Evolutionary conservation across 768 basidiomycete species (phyloP), one percentile per base, ranked within the genome.

Genomic region (Kwoniella dendrophila): DNA sequence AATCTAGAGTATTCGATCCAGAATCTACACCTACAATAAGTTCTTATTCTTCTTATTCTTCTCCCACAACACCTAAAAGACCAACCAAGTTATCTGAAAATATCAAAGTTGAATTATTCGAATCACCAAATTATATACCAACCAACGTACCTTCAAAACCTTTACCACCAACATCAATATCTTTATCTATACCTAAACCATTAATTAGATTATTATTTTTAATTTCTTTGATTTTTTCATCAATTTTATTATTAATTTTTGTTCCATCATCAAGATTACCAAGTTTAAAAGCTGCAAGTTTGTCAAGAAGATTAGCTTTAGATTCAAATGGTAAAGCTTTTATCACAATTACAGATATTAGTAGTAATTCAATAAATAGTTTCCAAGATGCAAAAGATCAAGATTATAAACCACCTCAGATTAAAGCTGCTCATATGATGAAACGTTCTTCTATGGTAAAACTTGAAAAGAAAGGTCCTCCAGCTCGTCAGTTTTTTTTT

Each of bases 331-430:
- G 68, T 34, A 43, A 50, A 36, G 70, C 65, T 5, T 69, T 65
- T 43, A 47, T 58, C 11, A 66, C 70, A 40, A 30, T 67, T n/a
- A 50, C 29, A 20, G 36, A 56, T 14, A 43, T 64, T 8, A 36
- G 18, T 12, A 65, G 64, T 49, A 67, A 57, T 49, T 41, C 56
- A 27, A n/a, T n/a, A n/a, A n/a, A n/a, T n/a, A n/a, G n/a, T n/a
- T n/a, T n/a, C n/a, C n/a, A n/a, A n/a, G 65, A 69, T 27, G 69
- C 68, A 26, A 43, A 67, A 41, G 60, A 54, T 18, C 55, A 48
- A 36, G 72, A 71, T 26, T 74, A 74, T 61, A 40, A 29, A 34
- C 72, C 72, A 4, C 72, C 72, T 40, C 70, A 74, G 34, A 56
- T 74, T 56, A 57, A 56, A 33, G 61, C 61, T 12, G 20, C 50